Evolutionary conservation across 306 rosid species (phyloP), one percentile per base, ranked within the genome.

Genomic region (Crataegus laevigata): DNA sequence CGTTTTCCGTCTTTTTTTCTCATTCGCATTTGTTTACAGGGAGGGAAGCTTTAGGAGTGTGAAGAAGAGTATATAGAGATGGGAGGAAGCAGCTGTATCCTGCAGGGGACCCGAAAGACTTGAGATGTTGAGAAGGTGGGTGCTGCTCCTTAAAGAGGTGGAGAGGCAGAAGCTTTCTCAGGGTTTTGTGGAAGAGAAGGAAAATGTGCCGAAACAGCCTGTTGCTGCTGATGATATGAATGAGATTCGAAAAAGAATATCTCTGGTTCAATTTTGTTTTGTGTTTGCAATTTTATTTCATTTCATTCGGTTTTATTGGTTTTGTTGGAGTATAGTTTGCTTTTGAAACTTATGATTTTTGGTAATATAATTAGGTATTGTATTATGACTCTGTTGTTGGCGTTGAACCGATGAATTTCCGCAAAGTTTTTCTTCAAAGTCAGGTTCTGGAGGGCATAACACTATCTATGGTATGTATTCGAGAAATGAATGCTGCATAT

Each of bases 381-480:
- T 94, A 90, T 79, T 85, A 86, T 6, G 99, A 94, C 71, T 64
- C 92, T 76, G 99, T 90, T 70, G 77, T 78, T 85, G 93, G 91
- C 21, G 97, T 96, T 32, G 90, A 86, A 74, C 99, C 98, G 36
- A 75, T 94, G 83, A 94, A 85, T 77, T 94, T 94, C 51, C 89
- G 83, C 26, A 93, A 94, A 42, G 93, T 92, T 76, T 94, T 94
- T 81, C 97, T 94, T 84, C 96, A 74, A 81, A 92, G 99, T 82
- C 99, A 94, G 83, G 99, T 97, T 72, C 82, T 92, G 82, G 99
- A 94, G 87, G 98, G 96, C 66, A 90, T 94, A 68, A 73, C 93
- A 62, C 63, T 94, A 77, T 92, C 99, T 69, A 94, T 94, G 99
- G 99, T 94, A 94, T 76, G 85, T 74, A 54, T 24, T 58, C 25